Evolutionary conservation across 148 eudicot species (phyloP), one percentile per base, ranked within the genome.

Genomic region (Fagopyrum esculentum): DNA sequence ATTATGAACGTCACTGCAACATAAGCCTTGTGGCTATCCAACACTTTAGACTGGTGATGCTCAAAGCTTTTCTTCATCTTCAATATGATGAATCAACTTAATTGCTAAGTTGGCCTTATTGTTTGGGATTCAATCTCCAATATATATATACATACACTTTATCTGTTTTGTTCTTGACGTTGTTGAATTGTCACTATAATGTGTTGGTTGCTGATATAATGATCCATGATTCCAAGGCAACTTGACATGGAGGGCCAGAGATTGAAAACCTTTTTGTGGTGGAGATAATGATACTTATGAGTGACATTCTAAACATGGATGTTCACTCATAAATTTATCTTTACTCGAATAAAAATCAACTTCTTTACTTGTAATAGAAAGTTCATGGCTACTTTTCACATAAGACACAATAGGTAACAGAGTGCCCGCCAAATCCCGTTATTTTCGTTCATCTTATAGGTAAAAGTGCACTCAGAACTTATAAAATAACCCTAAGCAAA

Each of bases 11-110:
- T 35, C 60, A 83, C 78, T 26, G 74, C 82, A 40, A 83, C 45
- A 11, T 74, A 81, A 6, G 90, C 80, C 63, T 55, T 79, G 26
- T 84, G 76, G 46, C 57, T 74, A 76, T 84, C 78, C 43, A 64
- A 4, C n/a, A 12, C 46, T 45, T 30, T 35, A 30, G 70, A 64
- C 45, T 30, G 29, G 70, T 64, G 30, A 6, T 19, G 63, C 26
- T 19, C 29, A 6, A 64, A 64, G 70, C 40, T 64, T 64, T 35
- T 64, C 46, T 64, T 64, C 70, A 64, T 64, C 17, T 64, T 64
- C n/a, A 7, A 12, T 9, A 3, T 12, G 9, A 8, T 49, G 52
- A 49, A 8, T 49, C 3, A 3, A 7, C 52, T 49, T 26, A n/a
- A 17, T 11, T 64, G 10, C 29, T 64, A 4, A 10, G 35, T 64